These are phyloP conservation scores for Sporothrix brasiliensis DNA, from an alignment of 2,329 filamentous ascomycete genomes.

Conservation along the genomic window DNA sequence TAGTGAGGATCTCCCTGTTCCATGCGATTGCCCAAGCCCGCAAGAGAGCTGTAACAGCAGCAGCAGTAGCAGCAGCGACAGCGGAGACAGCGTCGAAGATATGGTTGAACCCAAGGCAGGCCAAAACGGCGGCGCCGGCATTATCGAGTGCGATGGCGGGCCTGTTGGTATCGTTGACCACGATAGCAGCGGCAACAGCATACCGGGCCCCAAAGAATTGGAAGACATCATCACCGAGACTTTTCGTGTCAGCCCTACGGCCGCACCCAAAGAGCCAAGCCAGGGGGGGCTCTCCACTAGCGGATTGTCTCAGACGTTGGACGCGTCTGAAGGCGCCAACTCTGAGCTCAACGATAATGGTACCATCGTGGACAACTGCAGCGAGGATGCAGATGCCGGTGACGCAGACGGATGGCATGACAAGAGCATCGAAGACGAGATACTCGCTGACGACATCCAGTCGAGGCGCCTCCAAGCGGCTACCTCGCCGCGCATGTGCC, in stretches of 20 bases:
- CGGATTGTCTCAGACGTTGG: background rate
- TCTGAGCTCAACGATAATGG: background rate
- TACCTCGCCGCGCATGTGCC: slow-evolving; percentile 30
- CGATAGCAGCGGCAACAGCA: background rate
- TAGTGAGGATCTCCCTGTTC: background rate
- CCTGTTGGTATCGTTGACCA: background rate
- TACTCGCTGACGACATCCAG: background rate
- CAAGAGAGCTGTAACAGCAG: background rate
- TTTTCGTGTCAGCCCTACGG: no score
- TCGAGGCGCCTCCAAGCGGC: background rate
- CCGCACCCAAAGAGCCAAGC: background rate
- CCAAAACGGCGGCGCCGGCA: background rate
- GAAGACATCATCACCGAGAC: no score
- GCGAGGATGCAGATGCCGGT: background rate
- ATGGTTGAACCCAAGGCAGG: background rate
- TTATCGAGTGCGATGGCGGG: background rate
- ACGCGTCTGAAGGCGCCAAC: background rate
- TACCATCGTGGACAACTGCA: background rate
- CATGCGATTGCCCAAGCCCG: background rate
- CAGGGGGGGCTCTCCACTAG: background rate
- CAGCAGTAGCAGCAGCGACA: slow-evolving; percentile 4
- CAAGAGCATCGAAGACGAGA: background rate
- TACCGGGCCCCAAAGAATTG: no score
- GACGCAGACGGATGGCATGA: background rate
- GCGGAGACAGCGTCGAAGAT: background rate